These are phyloP conservation scores for Tolypocladium paradoxum DNA, from an alignment of 2,329 filamentous ascomycete species.

Conservation along the genomic window DNA sequence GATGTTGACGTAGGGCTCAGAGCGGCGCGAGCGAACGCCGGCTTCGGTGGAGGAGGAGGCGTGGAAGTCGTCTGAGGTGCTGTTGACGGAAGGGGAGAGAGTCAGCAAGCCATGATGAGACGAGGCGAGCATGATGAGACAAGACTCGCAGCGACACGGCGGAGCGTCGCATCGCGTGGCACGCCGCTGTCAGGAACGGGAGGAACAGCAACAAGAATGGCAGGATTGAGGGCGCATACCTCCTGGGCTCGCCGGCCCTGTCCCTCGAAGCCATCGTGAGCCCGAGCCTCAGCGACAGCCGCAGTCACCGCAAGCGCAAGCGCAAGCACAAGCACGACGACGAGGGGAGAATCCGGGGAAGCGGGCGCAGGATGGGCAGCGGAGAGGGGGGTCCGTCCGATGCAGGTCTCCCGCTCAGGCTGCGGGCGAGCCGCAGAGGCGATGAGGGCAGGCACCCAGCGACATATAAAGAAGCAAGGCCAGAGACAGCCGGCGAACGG, in stretches of 20 bases:
- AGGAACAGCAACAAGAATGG: no score
- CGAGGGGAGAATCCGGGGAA: background rate
- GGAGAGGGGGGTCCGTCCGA: background rate
- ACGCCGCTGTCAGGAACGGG: conserved; percentile 2
- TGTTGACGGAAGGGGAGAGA: conserved; percentile 4
- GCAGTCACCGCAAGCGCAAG: background rate
- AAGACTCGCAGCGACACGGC: background rate
- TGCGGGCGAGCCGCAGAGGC: background rate
- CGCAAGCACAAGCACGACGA: background rate
- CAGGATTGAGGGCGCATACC: background rate
- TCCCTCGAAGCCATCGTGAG: conserved; percentile 3
- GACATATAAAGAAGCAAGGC: background rate
- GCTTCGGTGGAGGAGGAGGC: conserved; percentile 24
- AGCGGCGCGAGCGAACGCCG: conserved; percentile 18
- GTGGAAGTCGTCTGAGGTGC: conserved; percentile 15
- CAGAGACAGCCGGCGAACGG: background rate
- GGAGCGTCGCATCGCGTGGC: background rate
- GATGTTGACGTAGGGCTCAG: conserved; percentile 27
- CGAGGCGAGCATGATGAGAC: background rate
- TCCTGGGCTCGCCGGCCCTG: conserved; percentile 2
- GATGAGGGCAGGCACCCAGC: background rate
- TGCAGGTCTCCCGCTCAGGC: background rate
- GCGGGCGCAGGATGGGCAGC: background rate
- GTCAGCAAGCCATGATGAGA: background rate
- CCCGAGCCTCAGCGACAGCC: background rate